These are phyloP conservation scores for Tubosaeta sp. DNA, from an alignment of 768 basidiomycete genomes.

Conservation along the genomic window DNA sequence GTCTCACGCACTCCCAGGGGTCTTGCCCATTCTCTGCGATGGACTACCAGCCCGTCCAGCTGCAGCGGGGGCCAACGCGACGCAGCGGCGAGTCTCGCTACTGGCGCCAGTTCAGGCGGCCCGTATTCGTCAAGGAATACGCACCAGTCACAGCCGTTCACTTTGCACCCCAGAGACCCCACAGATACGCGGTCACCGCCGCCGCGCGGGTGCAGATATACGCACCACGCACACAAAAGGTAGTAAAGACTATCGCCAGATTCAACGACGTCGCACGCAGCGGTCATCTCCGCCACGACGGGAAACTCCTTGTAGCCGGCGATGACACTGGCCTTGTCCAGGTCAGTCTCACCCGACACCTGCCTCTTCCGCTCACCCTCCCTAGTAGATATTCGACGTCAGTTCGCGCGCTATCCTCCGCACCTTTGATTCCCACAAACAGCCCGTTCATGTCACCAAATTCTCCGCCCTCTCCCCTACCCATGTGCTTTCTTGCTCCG, in stretches of 20 bases:
- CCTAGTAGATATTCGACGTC: slow-evolving; percentile 67
- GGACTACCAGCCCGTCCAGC: slow-evolving; percentile 78
- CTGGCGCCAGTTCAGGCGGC: slow-evolving; percentile 85
- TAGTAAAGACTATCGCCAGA: slow-evolving; percentile 92
- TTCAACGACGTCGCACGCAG: slow-evolving; percentile 96
- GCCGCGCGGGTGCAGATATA: slow-evolving; percentile 94
- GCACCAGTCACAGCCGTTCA: slow-evolving; percentile 93
- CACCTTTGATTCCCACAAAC: slow-evolving; percentile 89
- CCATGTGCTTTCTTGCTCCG: slow-evolving; percentile 89
- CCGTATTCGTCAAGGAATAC: slow-evolving; percentile 96
- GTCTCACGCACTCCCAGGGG: slow-evolving; percentile 1
- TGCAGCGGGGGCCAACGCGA: slow-evolving; percentile 54
- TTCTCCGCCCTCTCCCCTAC: slow-evolving; percentile 82
- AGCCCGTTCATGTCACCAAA: slow-evolving; percentile 91
- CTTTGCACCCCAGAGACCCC: slow-evolving; percentile 83
- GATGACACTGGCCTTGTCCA: slow-evolving; percentile 91
- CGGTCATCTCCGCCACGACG: slow-evolving; percentile 85
- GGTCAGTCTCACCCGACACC: slow-evolving; percentile 12
- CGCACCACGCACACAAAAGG: slow-evolving; percentile 92
- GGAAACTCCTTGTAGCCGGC: slow-evolving; percentile 91
- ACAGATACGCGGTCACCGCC: slow-evolving; percentile 93
- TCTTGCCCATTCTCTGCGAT: slow-evolving; percentile 33
- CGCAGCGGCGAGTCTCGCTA: slow-evolving; percentile 74
- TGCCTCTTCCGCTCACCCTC: neutral
- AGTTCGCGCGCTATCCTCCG: slow-evolving; percentile 91